phyloP scores from a whole-genome alignment of 2,329 filamentous ascomycete species.

The Pleoardoris graminearum region DNA sequence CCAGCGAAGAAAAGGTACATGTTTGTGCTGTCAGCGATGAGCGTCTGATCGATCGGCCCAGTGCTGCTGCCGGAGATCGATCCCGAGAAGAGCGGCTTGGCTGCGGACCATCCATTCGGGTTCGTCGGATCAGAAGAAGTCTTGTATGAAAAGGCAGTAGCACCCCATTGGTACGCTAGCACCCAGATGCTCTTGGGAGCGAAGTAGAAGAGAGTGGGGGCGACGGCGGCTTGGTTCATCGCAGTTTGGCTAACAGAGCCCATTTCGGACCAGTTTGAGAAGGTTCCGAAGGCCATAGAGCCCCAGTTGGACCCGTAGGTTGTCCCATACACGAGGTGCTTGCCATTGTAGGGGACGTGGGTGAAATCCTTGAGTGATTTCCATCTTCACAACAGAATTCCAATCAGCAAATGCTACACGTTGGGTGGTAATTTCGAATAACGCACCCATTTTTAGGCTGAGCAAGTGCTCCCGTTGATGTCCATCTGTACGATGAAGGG shows the following conservation, averaged over 20 bases:
- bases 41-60: constrained; percentile 64
- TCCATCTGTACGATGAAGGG: constrained; percentile 61
- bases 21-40: constrained; percentile 63
- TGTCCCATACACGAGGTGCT: constrained; percentile 65
- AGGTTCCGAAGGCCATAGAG: constrained; percentile 62
- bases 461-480: constrained; percentile 56
- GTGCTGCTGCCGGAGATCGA: constrained; percentile 56
- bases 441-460: constrained; percentile 52
- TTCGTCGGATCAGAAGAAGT: constrained; percentile 63
- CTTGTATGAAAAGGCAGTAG: constrained; percentile 62
- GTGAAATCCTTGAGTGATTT: constrained; percentile 67
- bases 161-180: constrained; percentile 68
- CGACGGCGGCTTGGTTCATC: constrained; percentile 56
- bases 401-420: neutral
- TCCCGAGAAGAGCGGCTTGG: constrained; percentile 61
- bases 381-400: constrained; percentile 43
- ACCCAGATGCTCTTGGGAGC: constrained; percentile 64
- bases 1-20: constrained; percentile 72
- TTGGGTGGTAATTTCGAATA: too few species aligned
- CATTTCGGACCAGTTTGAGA: constrained; percentile 60
- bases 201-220: constrained; percentile 67
- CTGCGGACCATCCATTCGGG: constrained; percentile 59
- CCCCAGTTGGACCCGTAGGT: constrained; percentile 55
- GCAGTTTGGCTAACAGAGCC: constrained; percentile 56
- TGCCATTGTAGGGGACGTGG: constrained; percentile 56